phyloP scores from a whole-genome alignment of 2,329 filamentous ascomycete genomes.

The Orbilia oligospora region DNA sequence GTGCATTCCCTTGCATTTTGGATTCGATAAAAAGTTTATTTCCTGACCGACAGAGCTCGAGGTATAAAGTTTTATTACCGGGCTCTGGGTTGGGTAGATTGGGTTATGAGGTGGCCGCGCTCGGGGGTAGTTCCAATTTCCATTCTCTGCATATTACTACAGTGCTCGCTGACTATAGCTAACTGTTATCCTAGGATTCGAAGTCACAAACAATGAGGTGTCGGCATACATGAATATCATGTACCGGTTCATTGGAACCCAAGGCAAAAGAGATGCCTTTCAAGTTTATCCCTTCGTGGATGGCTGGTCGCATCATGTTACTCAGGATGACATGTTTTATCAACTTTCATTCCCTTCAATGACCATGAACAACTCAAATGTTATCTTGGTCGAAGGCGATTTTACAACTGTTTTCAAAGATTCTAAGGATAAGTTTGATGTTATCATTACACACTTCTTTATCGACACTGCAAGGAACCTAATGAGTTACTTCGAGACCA shows the following conservation, averaged over 20 bases:
- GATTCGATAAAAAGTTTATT: slow-evolving; percentile 66
- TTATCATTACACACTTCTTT: slow-evolving; percentile 74
- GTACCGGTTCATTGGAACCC: slow-evolving; percentile 68
- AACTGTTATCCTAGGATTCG: slow-evolving; percentile 66
- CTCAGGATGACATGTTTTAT: slow-evolving; percentile 70
- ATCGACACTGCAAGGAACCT: slow-evolving; percentile 75
- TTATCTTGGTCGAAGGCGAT: slow-evolving; percentile 73
- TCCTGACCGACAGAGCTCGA: slow-evolving; percentile 61
- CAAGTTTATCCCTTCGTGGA: slow-evolving; percentile 72
- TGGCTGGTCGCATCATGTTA: slow-evolving; percentile 73
- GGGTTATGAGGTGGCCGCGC: slow-evolving; percentile 70
- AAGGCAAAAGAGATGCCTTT: slow-evolving; percentile 60
- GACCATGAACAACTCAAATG: slow-evolving; percentile 65
- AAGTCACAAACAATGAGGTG: slow-evolving; percentile 74
- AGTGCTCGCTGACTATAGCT: no score
- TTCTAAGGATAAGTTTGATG: slow-evolving; percentile 67
- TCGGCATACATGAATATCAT: slow-evolving; percentile 73
- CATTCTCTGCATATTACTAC: background rate
- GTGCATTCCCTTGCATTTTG: slow-evolving; percentile 68
- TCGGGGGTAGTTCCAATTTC: slow-evolving; percentile 62
- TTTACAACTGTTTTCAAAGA: slow-evolving; percentile 69
- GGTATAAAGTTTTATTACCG: slow-evolving; percentile 70
- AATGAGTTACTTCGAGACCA: slow-evolving; percentile 72
- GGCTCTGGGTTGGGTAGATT: slow-evolving; percentile 72
- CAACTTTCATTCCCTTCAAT: slow-evolving; percentile 69